Evolutionary conservation across 1,284 basidiomycete species (phyloP), one percentile per base, ranked within the genome.

Genomic region (Malassezia obtusa): DNA sequence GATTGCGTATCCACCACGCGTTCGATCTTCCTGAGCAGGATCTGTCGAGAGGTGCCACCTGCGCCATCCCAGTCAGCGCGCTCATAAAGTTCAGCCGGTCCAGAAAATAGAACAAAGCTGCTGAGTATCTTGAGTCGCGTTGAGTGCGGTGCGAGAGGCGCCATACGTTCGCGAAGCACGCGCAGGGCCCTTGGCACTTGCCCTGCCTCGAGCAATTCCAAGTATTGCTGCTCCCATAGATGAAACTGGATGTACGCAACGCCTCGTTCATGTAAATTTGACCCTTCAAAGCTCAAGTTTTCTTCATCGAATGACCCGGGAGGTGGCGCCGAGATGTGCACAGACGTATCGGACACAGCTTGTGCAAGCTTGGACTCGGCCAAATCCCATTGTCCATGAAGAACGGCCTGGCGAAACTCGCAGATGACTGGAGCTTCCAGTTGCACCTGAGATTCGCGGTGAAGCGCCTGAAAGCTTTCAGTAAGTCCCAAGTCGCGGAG

Each of bases 181-280:
- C 84, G 80, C 35, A 98, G 77, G 10, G 94, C 92, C 62, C 82
- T 81, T 49, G 87, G 86, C 11, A 83, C 85, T 75, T 85, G 84
- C 58, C 82, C 81, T 2, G 82, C 79, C 68, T 96, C 92, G 45
- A 98, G 79, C n/a, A 88, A 79, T 71, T 98, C 92, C 38, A 98
- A 80, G 74, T 95, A 98, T 76, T 94, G 91, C 79, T 98, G 92
- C 76, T 87, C 85, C 55, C 84, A 84, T 53, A 98, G 85, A 60
- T 91, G 78, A 75, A 92, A 94, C 59, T 80, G 83, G 19, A 87
- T 84, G 64, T 85, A 46, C 17, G 36, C 37, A 10, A 31, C n/a
- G 35, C 17, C 49, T 24, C 24, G 31, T 26, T 25, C 43, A 45
- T 31, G 25, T 22, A 28, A 6, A n/a, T 28, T 30, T 4, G n/a